Conservation (phyloP, 2,329 filamentous ascomycete species). For the Karstenula rhodostoma region DNA sequence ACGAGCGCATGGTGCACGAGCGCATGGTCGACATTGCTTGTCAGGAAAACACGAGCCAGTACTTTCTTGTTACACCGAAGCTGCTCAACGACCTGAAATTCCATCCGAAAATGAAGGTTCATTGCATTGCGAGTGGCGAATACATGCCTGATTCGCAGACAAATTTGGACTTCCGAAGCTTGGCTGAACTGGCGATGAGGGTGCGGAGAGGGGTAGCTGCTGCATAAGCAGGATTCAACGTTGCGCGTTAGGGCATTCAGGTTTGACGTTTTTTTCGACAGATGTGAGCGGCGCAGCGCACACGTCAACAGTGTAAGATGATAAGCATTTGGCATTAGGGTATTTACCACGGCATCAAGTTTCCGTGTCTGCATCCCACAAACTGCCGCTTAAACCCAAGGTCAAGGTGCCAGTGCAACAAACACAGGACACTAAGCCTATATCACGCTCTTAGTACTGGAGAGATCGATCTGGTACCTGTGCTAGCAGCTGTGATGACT, state of each 20-base stretch:
- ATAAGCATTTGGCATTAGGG: background rate
- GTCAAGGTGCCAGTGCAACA: background rate
- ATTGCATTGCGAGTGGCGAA: constrained; percentile 93
- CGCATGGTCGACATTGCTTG: constrained; percentile 99
- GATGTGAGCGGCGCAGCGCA: background rate
- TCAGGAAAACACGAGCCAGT: constrained; percentile 75
- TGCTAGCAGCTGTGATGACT: background rate
- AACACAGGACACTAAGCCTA: no score
- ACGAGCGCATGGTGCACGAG: constrained; percentile 97
- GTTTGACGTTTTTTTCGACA: background rate
- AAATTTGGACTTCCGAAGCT: constrained; percentile 54
- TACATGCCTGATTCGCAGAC: constrained; percentile 55
- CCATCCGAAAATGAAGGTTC: constrained; percentile 87
- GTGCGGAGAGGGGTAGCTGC: constrained; percentile 33
- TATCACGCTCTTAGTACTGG: background rate
- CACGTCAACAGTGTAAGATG: background rate
- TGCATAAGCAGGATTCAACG: constrained; percentile 15
- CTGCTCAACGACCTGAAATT: constrained; percentile 85
- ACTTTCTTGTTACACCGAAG: constrained; percentile 98
- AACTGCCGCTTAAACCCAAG: background rate
- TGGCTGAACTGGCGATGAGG: constrained; percentile 46
- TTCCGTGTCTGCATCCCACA: background rate
- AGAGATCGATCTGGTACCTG: background rate
- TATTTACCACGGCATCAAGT: background rate
- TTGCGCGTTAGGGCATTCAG: background rate